Conservation (phyloP, 1,139 yeast genomes). For the Kodamaea derodonti region DNA sequence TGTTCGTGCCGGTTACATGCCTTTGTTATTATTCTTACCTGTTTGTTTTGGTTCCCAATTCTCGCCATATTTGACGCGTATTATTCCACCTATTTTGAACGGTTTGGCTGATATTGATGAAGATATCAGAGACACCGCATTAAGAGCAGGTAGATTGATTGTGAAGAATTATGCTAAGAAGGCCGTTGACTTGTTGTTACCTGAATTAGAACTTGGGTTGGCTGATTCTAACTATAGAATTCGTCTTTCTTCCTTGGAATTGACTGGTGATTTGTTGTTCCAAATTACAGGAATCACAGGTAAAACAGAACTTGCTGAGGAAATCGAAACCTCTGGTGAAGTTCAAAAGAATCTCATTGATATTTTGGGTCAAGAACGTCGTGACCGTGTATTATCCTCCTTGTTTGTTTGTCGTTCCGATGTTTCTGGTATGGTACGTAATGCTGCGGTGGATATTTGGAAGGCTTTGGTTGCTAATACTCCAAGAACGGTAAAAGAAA, state of each 20-base stretch:
- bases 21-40: constrained; percentile 82
- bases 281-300: constrained; percentile 90
- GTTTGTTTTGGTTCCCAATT: constrained; percentile 92
- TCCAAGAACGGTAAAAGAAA: constrained; percentile 93
- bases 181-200: constrained; percentile 89
- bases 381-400: constrained; percentile 80
- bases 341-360: constrained; percentile 69
- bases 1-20: constrained; percentile 91
- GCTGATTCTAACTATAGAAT: constrained; percentile 82
- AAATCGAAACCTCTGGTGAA: constrained; percentile 52
- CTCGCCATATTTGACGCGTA: constrained; percentile 79
- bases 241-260: constrained; percentile 89
- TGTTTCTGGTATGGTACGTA: constrained; percentile 80
- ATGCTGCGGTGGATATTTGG: constrained; percentile 95
- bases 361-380: constrained; percentile 80
- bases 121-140: constrained; percentile 81
- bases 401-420: constrained; percentile 93
- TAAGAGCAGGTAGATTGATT: constrained; percentile 89
- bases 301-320: constrained; percentile 63
- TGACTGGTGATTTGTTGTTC: constrained; percentile 93
- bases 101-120: constrained; percentile 92
- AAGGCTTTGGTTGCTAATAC: constrained; percentile 94
- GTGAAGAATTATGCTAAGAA: constrained; percentile 89
- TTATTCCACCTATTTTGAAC: constrained; percentile 84
- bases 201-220: constrained; percentile 89